Evolutionary conservation across 2,329 filamentous ascomycete genomes (phyloP), one percentile per base, ranked within the genome.

Genomic region (Mycosphaerella arachidis): DNA sequence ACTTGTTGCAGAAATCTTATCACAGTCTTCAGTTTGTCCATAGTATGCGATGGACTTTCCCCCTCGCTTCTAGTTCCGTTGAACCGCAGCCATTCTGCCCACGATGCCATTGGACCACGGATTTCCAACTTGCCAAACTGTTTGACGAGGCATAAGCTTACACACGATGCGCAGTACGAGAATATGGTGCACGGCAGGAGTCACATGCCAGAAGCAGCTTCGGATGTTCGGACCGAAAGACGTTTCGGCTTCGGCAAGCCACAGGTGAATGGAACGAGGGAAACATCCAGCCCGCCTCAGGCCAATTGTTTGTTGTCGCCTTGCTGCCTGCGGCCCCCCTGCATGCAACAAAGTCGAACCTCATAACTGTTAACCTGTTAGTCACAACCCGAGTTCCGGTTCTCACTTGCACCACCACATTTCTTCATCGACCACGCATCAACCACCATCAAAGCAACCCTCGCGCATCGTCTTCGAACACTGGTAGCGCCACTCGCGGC

Each of bases 261-360:
- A 29, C 27, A 52, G 50, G 30, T 52, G 50, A 31, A 52, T 31
- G 29, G 8, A n/a, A n/a, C n/a, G n/a, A n/a, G n/a, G n/a, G n/a
- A 52, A 52, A 48, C 46, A 48, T 48, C 20, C 24, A 24, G 6
- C 46, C 12, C 46, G 29, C 29, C 20, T 27, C 27, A 29, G 24
- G 46, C 46, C 24, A 50, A 13, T 20, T 50, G 50, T 52, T 52
- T 31, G 27, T 31, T 29, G 30, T 54, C 20, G 53, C 53, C 53
- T 55, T 45, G 53, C 37, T 55, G 53, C 53, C 53, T 55, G 40
- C 53, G 53, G 29, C 8, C 18, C 4, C 27, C n/a, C 30, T 35
- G 50, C 29, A 13, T n/a, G 30, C 13, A 20, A 20, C 30, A 31
- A 52, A 52, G 30, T 30, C 30, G 33, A 35, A 35, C 20, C 29